Base-by-base conservation (phyloP, 139 green algal genomes). In the Edaphochlamys debaryana region DNA sequence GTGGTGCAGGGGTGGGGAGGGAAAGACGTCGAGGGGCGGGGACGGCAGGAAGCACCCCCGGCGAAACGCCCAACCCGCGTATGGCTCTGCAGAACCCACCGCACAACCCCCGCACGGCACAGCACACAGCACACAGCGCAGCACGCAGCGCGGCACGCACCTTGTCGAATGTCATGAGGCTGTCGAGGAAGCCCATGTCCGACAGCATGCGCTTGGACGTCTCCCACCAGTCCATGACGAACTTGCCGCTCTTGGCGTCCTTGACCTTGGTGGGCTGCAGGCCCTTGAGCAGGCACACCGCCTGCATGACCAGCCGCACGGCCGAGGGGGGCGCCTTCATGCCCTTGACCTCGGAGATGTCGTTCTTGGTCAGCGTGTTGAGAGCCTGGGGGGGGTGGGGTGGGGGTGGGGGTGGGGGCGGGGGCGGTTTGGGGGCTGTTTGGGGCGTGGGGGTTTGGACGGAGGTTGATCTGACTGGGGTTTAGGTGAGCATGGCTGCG, bases 311-410 rank as follows among this genome's bases (percentile, higher is more conserved):
- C 63, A 95, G 81, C 84, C 75, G 85, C 71, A 78, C 90, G 25
- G 79, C 48, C 48, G 52, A 58, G 9, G 93, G 93, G 32, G 93
- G 93, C 60, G 87, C 91, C 79, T 96, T 96, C 93, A 96, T 94
- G 64, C 87, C 90, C 89, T 96, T 96, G 8, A 95, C 90, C 79
- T 96, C 93, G 30, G 79, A 92, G 86, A 96, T 94, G 86, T 96
- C 93, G n/a, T 87, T 87, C 87, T 95, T 95, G 34, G 93, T 96
- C 6, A 96, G 88, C 20, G 92, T 96, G 83, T 96, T 85, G 25
- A 96, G 86, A 19, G 91, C 92, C 67, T 87, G 45, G 9, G 90
- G n/a, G 45, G 3, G 38, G 25, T 84, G 88, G 27, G 73, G 50
- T 36, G 93, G 34, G 34, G 94, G 87, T 58, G 88, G 9, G 13